Conservation (phyloP, 306 rosid genomes). For the Begonia fuchsioides region DNA sequence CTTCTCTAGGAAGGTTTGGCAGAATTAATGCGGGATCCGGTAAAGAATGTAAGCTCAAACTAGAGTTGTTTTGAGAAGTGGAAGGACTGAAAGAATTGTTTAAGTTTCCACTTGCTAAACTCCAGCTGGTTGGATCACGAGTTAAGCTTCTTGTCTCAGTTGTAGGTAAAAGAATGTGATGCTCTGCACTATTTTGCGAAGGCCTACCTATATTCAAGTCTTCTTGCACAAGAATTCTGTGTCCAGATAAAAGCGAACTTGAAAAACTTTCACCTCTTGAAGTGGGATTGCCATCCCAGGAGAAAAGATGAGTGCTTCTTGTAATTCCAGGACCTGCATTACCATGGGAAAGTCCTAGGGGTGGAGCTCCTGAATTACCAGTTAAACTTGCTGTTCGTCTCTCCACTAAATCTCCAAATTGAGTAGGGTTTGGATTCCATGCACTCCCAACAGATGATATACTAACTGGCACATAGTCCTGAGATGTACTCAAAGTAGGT, state of each 20-base stretch:
- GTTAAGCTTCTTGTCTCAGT: constrained; percentile 24
- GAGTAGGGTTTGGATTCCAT: constrained; percentile 23
- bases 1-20: constrained; percentile 28
- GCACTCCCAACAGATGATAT: constrained; percentile 33
- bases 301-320: constrained; percentile 20
- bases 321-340: constrained; percentile 8
- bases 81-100: constrained; percentile 44
- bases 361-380: constrained; percentile 17
- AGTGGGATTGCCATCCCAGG: constrained; percentile 44
- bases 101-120: constrained; percentile 28
- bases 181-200: constrained; percentile 30
- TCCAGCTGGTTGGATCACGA: constrained; percentile 37
- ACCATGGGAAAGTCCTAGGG: not conserved
- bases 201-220: constrained; percentile 32
- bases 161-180: constrained; percentile 25
- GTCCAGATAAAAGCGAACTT: constrained; percentile 29
- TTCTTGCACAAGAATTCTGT: constrained; percentile 32
- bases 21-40: constrained; percentile 41
- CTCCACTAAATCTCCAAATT: constrained; percentile 25
- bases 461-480: constrained; percentile 40
- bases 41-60: constrained; percentile 26
- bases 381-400: constrained; percentile 43
- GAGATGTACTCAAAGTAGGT: constrained; percentile 22
- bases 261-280: constrained; percentile 33
- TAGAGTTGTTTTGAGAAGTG: constrained; percentile 36